Evolutionary conservation across 2,329 filamentous ascomycete genomes (phyloP), one percentile per base, ranked within the genome.

Genomic region (Fusarium papillatum): DNA sequence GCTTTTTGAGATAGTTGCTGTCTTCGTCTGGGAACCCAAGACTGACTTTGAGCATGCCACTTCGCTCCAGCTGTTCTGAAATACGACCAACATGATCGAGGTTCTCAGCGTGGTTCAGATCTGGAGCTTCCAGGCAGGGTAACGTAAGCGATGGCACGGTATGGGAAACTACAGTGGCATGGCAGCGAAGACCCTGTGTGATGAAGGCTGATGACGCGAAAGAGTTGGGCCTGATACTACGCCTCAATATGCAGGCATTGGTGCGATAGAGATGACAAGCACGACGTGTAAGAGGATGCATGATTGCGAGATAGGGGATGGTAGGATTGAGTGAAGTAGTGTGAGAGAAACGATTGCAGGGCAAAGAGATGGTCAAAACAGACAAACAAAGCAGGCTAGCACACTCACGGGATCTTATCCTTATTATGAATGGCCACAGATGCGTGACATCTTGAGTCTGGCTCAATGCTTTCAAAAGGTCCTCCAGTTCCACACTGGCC

Each of bases 1-100:
- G 73, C 5, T 76, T 66, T 50, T 82, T 48, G 8, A 86, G 81
- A 43, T 87, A 86, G 0, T 64, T 57, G 69, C 84, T 85, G 0
- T 77, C 39, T 6, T 74, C 11, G 48, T 86, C 85, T 1, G 63
- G 22, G 41, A 86, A 86, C 1, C 72, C 66, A 0, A 86, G 71
- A 1, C 67, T 79, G 46, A 86, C 76, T 64, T 84, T 85, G 66
- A 86, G 80, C 48, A 86, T 81, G 8, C 84, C 84, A 1, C 34
- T 73, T 22, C 17, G 60, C 7, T 71, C 55, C 2, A 81, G 71
- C 17, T 74, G 73, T 11, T 71, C 60, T 1, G 64, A 72, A 2
- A 81, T 74, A 14, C 62, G 29, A 14, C 31, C 24, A 26, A 80
- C 73, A 46, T 80, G 79, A 7, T 31, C n/a, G 1, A 57, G 50